Base-by-base conservation (phyloP, 1,284 basidiomycete genomes). In the Ustilago esculenta region DNA sequence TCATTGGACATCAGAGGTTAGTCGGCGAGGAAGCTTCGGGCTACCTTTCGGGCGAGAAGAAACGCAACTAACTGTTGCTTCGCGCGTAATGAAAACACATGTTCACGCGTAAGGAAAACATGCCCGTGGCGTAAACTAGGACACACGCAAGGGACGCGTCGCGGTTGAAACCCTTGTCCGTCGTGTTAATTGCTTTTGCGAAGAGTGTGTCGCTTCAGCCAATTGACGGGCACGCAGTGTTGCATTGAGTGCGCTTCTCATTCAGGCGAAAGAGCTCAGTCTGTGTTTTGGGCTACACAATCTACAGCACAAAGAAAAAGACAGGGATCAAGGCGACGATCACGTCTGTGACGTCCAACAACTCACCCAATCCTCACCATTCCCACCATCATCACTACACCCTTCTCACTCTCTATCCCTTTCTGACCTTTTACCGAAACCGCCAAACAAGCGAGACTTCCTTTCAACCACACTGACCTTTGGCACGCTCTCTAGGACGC, bases 181-280 rank as follows among this genome's bases (percentile, higher is more conserved):
- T 52, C 64, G 64, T 67, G 64, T 67, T 67, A 57, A 67, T 67
- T 67, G 43, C 43, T 40, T 35, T 29, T 18, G 44, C 17, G 34
- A 29, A 48, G 44, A 34, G 42, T 44, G 48, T 17, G 33, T 18
- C 15, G 43, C 43, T 40, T 14, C 43, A 37, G 46, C 40, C 34
- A 34, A 44, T 29, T 20, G 23, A 27, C 3, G 18, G 20, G 17
- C 14, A 35, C 41, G 34, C 41, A 32, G 23, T 14, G 32, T n/a
- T n/a, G n/a, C n/a, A n/a, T n/a, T n/a, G n/a, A n/a, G n/a, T 23
- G 14, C 9, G 37, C 18, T 39, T 39, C n/a, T 17, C 10, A 8
- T 25, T 15, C 5, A 18, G 11, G 40, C 24, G 40, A 42, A 17
- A 27, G 40, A 12, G 40, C 25, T 21, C 20, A 37, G 35, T 14